Evolutionary conservation across 2,329 filamentous ascomycete species (phyloP), one percentile per base, ranked within the genome.

Genomic region (Plectosphaerella sp.): DNA sequence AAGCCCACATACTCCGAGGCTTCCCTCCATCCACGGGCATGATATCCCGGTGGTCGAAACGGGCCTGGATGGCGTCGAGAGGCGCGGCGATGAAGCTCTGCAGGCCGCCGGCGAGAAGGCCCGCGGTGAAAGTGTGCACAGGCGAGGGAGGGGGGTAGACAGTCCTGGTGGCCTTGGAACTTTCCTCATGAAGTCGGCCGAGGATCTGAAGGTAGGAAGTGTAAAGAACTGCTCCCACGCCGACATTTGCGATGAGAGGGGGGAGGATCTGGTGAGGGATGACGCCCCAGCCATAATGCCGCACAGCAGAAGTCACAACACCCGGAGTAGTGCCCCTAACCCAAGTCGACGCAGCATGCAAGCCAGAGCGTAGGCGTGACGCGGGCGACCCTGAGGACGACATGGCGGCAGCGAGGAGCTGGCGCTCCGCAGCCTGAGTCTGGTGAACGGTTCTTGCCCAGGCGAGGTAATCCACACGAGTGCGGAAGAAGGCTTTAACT

Each of bases 401-500:
- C 3, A 67, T 67, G 5, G 67, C 67, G 25, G 69, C 70, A 53
- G 64, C 64, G 45, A 67, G 59, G 43, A 76, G 59, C 25, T 69
- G 70, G 45, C 76, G 60, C 20, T 65, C 52, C 48, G 69, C 61
- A 2, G 66, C 68, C 53, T 76, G 74, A 36, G 75, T 71, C 57
- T 79, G 68, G 55, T 82, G 78, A 3, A 83, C 64, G 15, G 67
- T 74, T 25, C 81, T 73, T 3, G 80, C 81, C 55, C 82, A 84
- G 2, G 79, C 79, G 16, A 84, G 75, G 59, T 91, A 96, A 74
- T 97, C 92, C 57, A 97, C 91, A 53, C 92, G 78, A 1, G 89
- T 92, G 55, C 90, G 83, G 71, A 97, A 96, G 67, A 97, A 97
- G 15, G 91, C 89, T 71, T 96, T 96, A 50, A 91, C 88, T 1